phyloP scores from a whole-genome alignment of 2,329 filamentous ascomycete genomes.

The Xylaria sp. region DNA sequence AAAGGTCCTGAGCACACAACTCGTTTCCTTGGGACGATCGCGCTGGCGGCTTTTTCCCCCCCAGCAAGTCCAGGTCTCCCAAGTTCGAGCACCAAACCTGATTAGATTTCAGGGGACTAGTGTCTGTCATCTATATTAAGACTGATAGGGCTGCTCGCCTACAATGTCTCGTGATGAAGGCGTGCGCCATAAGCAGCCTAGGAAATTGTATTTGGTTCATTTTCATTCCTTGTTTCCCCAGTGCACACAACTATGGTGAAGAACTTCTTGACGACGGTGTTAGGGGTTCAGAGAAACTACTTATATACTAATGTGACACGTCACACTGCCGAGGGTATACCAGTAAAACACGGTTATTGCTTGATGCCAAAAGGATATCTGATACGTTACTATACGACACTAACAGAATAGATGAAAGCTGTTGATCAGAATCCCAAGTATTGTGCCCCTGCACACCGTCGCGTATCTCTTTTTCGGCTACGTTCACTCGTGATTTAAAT shows the following conservation, averaged over 20 bases:
- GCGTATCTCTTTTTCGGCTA: neutral
- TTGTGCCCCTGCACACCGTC: neutral
- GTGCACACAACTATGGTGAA: constrained; percentile 16
- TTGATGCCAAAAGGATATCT: neutral
- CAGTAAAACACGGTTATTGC: neutral
- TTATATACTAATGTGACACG: neutral
- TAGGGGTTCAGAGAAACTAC: neutral
- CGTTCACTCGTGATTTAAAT: neutral
- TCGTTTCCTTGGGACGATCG: constrained; percentile 28
- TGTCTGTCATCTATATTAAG: constrained; percentile 13
- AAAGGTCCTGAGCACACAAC: constrained; percentile 44
- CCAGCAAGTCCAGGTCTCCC: neutral
- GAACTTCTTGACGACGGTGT: neutral
- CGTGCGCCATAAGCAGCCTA: constrained; percentile 23
- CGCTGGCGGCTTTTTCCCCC: constrained; percentile 4
- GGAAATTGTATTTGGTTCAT: constrained; percentile 28
- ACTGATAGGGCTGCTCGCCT: constrained; percentile 15
- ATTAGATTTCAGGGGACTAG: constrained; percentile 22
- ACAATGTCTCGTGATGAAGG: constrained; percentile 23
- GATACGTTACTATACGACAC: neutral
- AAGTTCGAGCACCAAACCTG: constrained; percentile 16
- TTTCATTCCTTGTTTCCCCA: neutral
- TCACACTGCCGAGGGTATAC: no score
- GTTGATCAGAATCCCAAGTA: neutral
- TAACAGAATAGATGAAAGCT: neutral